These are phyloP conservation scores for Pseudonectria buxi DNA, from an alignment of 2,329 filamentous ascomycete genomes.

Conservation along the genomic window DNA sequence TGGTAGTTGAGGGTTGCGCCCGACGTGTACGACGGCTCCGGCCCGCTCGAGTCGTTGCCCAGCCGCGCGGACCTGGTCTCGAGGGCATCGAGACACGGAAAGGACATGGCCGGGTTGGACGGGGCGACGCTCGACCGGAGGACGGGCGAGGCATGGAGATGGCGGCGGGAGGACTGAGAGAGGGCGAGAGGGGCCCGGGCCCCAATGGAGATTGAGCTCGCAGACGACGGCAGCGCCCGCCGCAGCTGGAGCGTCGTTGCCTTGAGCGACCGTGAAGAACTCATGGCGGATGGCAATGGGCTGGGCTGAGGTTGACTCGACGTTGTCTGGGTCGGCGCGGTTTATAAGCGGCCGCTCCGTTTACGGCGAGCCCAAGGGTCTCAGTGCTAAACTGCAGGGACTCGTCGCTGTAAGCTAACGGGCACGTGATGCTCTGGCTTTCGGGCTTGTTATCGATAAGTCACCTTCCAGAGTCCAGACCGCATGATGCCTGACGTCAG, in stretches of 20 bases:
- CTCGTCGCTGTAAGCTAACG: too few relatives aligned
- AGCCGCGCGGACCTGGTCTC: slow-evolving; percentile 73
- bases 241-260: slow-evolving; percentile 14
- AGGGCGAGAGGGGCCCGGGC: too few relatives aligned
- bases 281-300: slow-evolving; percentile 12
- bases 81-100: slow-evolving; percentile 81
- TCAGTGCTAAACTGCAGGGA: neutral
- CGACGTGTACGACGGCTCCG: slow-evolving; percentile 89
- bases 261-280: slow-evolving; percentile 14
- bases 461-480: neutral
- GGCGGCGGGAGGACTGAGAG: slow-evolving; percentile 4
- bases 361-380: neutral
- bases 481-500: neutral
- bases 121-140: slow-evolving; percentile 32
- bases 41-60: slow-evolving; percentile 54
- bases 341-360: slow-evolving; percentile 12
- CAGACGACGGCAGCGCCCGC: slow-evolving; percentile 2
- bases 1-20: slow-evolving; percentile 76
- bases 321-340: slow-evolving; percentile 5
- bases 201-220: neutral
- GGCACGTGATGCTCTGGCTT: neutral
- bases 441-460: neutral
- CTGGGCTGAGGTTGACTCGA: too few relatives aligned
- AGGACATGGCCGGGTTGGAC: slow-evolving; percentile 83
- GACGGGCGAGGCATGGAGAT: slow-evolving; percentile 15